These are phyloP conservation scores for Torrubiella hemipterigena DNA, from an alignment of 2,329 filamentous ascomycete genomes.

Conservation along the genomic window DNA sequence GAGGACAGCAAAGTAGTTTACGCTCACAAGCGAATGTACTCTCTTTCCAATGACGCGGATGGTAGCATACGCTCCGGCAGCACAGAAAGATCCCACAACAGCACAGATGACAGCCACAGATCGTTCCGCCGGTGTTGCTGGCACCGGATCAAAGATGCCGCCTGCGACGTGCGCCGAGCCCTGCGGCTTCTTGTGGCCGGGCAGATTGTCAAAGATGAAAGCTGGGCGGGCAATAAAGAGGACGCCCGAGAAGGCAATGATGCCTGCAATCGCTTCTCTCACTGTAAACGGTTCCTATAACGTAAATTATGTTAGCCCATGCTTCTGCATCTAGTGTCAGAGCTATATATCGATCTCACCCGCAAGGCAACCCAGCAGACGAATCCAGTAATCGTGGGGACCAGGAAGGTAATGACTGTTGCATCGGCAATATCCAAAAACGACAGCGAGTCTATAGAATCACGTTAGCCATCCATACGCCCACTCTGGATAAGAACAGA, in stretches of 20 bases:
- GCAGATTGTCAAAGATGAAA: constrained; percentile 34
- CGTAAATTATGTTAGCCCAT: not conserved
- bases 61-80: constrained; percentile 57
- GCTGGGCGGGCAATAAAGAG: constrained; percentile 63
- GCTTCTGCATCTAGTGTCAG: not conserved
- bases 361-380: constrained; percentile 46
- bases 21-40: constrained; percentile 62
- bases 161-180: constrained; percentile 8
- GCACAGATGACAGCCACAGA: constrained; percentile 53
- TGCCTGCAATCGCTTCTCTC: constrained; percentile 55
- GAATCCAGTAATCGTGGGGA: constrained; percentile 55
- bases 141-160: constrained; percentile 16
- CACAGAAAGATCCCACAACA: constrained; percentile 57
- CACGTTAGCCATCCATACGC: not conserved
- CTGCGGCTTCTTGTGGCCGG: constrained; percentile 7
- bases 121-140: constrained; percentile 45
- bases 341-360: constrained; percentile 7
- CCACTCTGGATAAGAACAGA: constrained; percentile 15
- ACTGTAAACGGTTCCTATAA: constrained; percentile 58
- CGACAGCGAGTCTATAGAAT: constrained; percentile 29
- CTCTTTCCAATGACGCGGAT: constrained; percentile 66
- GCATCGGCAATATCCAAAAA: constrained; percentile 70
- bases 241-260: constrained; percentile 61
- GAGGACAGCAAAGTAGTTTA: constrained; percentile 64
- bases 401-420: constrained; percentile 68